phyloP scores from a whole-genome alignment of 2,329 filamentous ascomycete genomes.

The Botryotinia globosa region DNA sequence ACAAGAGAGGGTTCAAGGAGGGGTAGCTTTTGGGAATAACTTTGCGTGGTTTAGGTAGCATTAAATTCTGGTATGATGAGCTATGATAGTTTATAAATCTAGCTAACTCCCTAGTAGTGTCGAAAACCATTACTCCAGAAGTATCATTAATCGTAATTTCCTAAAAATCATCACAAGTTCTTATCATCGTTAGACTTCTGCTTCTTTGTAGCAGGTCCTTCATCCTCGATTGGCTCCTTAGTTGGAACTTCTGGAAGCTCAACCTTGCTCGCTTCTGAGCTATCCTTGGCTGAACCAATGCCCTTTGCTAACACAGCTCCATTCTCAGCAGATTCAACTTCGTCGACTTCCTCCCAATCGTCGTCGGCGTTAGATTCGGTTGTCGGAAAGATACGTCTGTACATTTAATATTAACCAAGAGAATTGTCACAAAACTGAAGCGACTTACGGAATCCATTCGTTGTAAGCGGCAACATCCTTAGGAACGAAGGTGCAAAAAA shows the following conservation, averaged over 20 bases:
- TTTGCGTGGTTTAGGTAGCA: not conserved
- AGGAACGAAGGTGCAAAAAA: constrained; percentile 80
- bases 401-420: not conserved
- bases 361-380: constrained; percentile 36
- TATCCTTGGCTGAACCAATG: not conserved
- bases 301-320: constrained; percentile 22
- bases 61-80: not conserved
- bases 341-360: constrained; percentile 35
- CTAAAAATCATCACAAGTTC: constrained; percentile 19
- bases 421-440: constrained; percentile 8
- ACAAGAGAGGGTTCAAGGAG: constrained; percentile 1
- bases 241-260: constrained; percentile 42
- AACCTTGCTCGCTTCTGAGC: constrained; percentile 32
- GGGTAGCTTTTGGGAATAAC: constrained; percentile 9
- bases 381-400: constrained; percentile 49
- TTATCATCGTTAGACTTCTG: constrained; percentile 35
- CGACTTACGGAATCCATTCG: constrained; percentile 66
- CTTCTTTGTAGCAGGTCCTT: constrained; percentile 39
- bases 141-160: not conserved
- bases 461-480: constrained; percentile 78
- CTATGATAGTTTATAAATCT: not conserved
- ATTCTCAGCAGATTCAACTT: constrained; percentile 32
- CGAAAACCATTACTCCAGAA: not conserved
- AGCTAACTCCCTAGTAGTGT: not conserved
- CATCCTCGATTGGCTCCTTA: constrained; percentile 37